Conservation (phyloP, 192 early-diverging fungal species). For the Endogone sp. region DNA sequence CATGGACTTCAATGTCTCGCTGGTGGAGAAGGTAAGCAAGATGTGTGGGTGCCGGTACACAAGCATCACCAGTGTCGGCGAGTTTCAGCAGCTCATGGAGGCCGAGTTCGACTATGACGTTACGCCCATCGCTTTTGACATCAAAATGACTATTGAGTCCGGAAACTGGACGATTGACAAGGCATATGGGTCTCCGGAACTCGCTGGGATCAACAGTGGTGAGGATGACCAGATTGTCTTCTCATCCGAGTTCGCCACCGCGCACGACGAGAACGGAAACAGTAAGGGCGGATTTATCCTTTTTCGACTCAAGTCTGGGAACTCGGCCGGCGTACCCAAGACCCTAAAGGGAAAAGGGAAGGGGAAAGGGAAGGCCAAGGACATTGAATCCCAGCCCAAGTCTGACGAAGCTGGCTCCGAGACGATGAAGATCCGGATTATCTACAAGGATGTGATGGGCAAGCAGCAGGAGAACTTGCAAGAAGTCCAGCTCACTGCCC, state of each 20-base stretch:
- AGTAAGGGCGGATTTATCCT: background rate
- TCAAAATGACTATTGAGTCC: background rate
- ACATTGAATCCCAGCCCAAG: no score
- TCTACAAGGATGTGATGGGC: background rate
- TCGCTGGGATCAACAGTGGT: background rate
- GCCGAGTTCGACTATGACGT: background rate
- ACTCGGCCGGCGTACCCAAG: background rate
- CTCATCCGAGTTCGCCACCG: background rate
- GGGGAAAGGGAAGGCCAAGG: background rate
- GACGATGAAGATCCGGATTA: background rate
- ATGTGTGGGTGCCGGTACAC: background rate
- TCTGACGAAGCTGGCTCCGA: no score
- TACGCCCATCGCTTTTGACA: background rate
- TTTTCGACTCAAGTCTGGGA: background rate
- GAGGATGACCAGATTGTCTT: background rate
- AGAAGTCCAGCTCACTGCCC: background rate
- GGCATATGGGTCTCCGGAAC: background rate
- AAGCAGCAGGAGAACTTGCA: background rate
- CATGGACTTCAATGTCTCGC: background rate
- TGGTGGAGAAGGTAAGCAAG: background rate
- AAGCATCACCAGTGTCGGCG: background rate
- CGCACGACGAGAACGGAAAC: background rate
- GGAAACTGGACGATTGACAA: background rate
- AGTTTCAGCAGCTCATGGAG: background rate
- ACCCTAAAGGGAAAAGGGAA: background rate